A percentile compares a stretch with the other conserved stretches of the same genome.
These are phyloP conservation scores for Nicotiana sylvestris DNA, from an alignment of 257 asterid species.

Conservation along the genomic window DNA sequence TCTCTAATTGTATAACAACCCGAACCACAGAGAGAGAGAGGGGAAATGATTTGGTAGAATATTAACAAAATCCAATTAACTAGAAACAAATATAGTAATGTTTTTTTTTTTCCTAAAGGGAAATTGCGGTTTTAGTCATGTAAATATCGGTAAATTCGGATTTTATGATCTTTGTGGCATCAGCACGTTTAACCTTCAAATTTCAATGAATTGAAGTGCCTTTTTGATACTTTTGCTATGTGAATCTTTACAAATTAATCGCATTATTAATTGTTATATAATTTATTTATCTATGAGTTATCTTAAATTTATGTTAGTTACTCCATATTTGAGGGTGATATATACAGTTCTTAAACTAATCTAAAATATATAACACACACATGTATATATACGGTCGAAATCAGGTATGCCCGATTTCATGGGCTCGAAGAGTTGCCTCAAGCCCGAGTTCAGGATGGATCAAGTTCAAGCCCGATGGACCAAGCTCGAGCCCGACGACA, in stretches of 20 bases:
- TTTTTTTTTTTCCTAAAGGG: not conserved
- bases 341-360: not conserved
- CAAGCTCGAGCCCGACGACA: too few relatives aligned
- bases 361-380: not conserved
- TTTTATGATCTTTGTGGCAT: not conserved
- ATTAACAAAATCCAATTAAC: not conserved
- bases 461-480: too few relatives aligned
- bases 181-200: not conserved
- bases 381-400: too few relatives aligned
- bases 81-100: not conserved
- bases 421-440: too few relatives aligned
- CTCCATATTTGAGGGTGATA: too few relatives aligned
- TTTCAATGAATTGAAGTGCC: not conserved
- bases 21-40: not conserved
- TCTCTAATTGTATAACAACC: conserved; percentile 6
- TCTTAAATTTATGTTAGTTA: not conserved
- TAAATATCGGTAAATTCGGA: not conserved
- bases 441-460: too few relatives aligned
- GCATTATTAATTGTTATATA: not conserved
- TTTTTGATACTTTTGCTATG: not conserved
- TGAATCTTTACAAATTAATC: not conserved
- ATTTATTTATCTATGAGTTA: not conserved
- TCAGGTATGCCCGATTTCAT: too few relatives aligned
- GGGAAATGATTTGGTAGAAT: not conserved
- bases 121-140: not conserved